Evolutionary conservation across 2,329 filamentous ascomycete species (phyloP).

Genomic region (Alternaria consortialis): DNA sequence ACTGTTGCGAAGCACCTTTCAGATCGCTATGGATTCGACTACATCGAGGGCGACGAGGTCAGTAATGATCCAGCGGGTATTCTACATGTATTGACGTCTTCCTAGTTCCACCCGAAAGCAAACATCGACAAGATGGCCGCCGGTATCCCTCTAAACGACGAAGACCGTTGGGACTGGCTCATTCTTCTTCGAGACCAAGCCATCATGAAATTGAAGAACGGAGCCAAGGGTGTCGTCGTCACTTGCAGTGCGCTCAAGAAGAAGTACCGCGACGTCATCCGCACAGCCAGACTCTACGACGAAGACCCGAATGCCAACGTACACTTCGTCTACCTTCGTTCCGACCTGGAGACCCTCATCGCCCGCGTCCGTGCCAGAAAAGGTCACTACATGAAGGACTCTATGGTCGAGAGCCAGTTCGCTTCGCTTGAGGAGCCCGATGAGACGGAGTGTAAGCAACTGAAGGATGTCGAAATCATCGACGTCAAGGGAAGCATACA

Average conservation of each 20-base stretch:
- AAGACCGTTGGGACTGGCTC: slow-evolving; percentile 98
- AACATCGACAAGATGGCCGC: slow-evolving; percentile 83
- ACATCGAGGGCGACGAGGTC: slow-evolving; percentile 63
- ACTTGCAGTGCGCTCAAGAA: slow-evolving; percentile 96
- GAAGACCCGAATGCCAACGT: slow-evolving; percentile 61
- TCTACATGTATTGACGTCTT: background rate
- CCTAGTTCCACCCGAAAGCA: slow-evolving; percentile 59
- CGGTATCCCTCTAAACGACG: slow-evolving; percentile 86
- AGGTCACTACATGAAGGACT: slow-evolving; percentile 93
- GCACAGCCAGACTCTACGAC: slow-evolving; percentile 59
- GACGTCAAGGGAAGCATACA: slow-evolving; percentile 55
- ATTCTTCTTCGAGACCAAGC: slow-evolving; percentile 59
- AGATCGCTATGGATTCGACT: slow-evolving; percentile 54
- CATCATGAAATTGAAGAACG: slow-evolving; percentile 46
- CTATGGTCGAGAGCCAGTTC: slow-evolving; percentile 95
- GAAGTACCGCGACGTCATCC: slow-evolving; percentile 84
- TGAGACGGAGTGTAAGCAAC: slow-evolving; percentile 65
- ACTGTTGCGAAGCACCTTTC: slow-evolving; percentile 60
- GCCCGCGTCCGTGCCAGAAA: slow-evolving; percentile 77
- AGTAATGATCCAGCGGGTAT: slow-evolving; percentile 19
- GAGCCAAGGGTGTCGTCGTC: slow-evolving; percentile 75
- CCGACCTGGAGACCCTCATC: slow-evolving; percentile 77
- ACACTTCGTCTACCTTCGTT: slow-evolving; percentile 92
- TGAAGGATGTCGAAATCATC: slow-evolving; percentile 56
- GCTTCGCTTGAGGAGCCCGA: slow-evolving; percentile 84